Base-by-base conservation (phyloP, 306 rosid genomes). In the Mucuna pruriens region DNA sequence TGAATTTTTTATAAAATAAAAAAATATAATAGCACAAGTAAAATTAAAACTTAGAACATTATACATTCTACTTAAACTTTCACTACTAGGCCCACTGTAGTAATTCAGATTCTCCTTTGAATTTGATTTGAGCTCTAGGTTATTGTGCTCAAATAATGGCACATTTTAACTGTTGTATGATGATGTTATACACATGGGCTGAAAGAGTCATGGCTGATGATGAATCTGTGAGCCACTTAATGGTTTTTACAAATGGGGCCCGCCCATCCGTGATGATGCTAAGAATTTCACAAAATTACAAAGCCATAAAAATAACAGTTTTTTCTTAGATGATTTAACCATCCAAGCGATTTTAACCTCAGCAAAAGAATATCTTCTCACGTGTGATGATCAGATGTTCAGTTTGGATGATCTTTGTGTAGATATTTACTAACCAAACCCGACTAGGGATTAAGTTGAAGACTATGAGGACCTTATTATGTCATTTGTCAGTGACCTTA, bases 191-290 rank as follows among this genome's bases (percentile, higher is more conserved):
- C 42, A 80, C 75, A 71, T 69, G 78, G 82, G 80, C 80, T 89
- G 90, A 89, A 80, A 58, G 70, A 71, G 93, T 86, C 91, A 66
- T 39, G 74, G 74, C 40, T 74, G 73, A 67, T 81, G 81, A 81
- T 90, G 78, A 77, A 74, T 62, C 66, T 62, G 22, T 49, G 76
- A 84, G 76, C 76, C 82, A 77, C 78, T 45, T 48, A 62, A 78
- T 80, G 85, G 80, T 68, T 82, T 82, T 69, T 44, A 70, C 57
- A 39, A 60, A 61, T 55, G 48, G 87, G 88, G n/a, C 84, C 88
- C 82, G n/a, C 84, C 88, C 82, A 78, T 62, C 81, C 36, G 44
- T 74, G 70, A 84, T 77, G 60, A 62, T 71, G 77, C 63, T 65
- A 75, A 48, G 67, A 72, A 66, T 76, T 84, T 75, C 69, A 74